Evolutionary conservation across 768 basidiomycete species (phyloP).

Genomic region (Crepidotus variabilis): DNA sequence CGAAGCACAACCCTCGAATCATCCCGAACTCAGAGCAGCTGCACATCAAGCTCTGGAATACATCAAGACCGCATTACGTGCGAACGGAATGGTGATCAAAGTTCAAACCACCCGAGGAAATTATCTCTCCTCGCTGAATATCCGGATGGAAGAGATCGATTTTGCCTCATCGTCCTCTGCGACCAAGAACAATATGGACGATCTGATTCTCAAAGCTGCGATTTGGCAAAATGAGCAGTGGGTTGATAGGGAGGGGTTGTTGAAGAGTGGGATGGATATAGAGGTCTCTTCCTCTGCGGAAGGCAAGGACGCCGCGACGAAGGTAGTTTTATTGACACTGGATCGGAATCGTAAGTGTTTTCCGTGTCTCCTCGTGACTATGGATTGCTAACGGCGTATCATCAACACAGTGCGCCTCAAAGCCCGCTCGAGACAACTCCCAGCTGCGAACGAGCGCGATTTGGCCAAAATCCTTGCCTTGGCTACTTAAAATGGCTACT

Average conservation of each 20-base stretch:
- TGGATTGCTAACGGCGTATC: conserved; percentile 5
- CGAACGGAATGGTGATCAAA: conserved; percentile 77
- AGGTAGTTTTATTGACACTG: conserved; percentile 86
- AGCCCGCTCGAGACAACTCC: conserved; percentile 80
- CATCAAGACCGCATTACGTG: conserved; percentile 70
- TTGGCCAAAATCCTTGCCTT: conserved; percentile 61
- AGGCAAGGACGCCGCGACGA: conserved; percentile 45
- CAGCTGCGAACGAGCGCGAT: conserved; percentile 84
- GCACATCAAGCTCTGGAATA: conserved; percentile 74
- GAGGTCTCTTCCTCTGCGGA: conserved; percentile 27
- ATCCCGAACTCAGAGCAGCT: conserved; percentile 64
- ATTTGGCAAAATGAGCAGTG: conserved; percentile 94
- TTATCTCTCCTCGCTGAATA: conserved; percentile 77
- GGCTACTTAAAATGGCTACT: conserved; percentile 9
- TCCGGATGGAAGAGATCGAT: conserved; percentile 83
- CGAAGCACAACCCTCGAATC: conserved; percentile 26
- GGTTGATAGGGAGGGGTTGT: conserved; percentile 75
- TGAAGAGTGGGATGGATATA: conserved; percentile 35
- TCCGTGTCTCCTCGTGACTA: background rate
- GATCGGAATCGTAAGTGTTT: conserved; percentile 81
- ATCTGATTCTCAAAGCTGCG: conserved; percentile 88
- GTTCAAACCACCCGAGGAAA: conserved; percentile 95
- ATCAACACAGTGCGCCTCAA: conserved; percentile 76
- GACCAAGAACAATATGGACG: conserved; percentile 83
- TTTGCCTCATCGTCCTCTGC: conserved; percentile 33